Base-by-base conservation (phyloP, 257 asterid species). In the Perilla frutescens region DNA sequence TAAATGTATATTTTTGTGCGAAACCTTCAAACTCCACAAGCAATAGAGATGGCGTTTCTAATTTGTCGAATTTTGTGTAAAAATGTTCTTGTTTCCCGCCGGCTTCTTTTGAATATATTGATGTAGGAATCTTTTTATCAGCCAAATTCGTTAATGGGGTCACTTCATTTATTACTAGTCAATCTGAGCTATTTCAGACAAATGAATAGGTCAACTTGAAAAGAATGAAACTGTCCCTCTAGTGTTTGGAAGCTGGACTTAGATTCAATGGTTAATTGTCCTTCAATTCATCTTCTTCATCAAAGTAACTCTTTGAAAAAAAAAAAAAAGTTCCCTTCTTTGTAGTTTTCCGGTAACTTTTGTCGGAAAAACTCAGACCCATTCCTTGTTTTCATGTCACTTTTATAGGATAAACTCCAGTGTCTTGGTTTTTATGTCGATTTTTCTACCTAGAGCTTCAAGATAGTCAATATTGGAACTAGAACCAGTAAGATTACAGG, bases 201-300 rank as follows among this genome's bases (percentile, higher is more conserved):
- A 47, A 36, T 20, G 26, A 12, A 56, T 34, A n/a, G 43, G 13
- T 29, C 50, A 66, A 34, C 37, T 34, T 43, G 34, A 3, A 9
- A 43, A 26, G 62, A 73, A 29, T 47, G 47, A 53, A 40, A 53
- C 47, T 40, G 37, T 51, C 10, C 5, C 58, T 34, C 66, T 10
- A 60, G 53, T 70, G 47, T 55, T 59, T 45, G 7, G 31, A 29
- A 49, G 48, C 53, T 14, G 57, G 53, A 60, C 40, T 14, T 34
- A 44, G 53, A 54, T 56, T 44, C 31, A 65, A 32, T 37, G 8
- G 3, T 14, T 64, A 12, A 13, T 29, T 62, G 14, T 62, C 45
- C 14, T 4, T 8, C 61, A 0, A 11, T 11, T 26, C 37, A 63
- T 64, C 50, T 26, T 67, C 32, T 13, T 10, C 8, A n/a, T 63